Conservation (phyloP, 176 grass and related monocot genomes). For the Musa acuminata region DNA sequence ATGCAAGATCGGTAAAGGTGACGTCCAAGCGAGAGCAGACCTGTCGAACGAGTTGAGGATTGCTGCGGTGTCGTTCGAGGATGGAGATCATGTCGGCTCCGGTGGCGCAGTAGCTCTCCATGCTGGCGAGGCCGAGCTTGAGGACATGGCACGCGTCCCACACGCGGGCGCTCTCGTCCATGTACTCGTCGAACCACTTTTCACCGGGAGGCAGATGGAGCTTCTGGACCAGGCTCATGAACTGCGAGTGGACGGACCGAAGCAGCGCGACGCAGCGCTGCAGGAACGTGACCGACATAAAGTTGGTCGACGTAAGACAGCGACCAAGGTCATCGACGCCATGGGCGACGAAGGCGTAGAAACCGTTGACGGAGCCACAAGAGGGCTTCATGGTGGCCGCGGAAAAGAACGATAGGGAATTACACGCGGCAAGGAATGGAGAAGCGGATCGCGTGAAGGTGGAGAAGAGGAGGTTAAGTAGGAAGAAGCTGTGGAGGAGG, state of each 20-base stretch:
- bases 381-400: constrained; percentile 46
- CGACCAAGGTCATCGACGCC: constrained; percentile 66
- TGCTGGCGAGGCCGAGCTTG: constrained; percentile 42
- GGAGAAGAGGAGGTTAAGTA: too few species aligned
- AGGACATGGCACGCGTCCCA: constrained; percentile 64
- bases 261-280: constrained; percentile 55
- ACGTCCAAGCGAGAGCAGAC: constrained; percentile 5
- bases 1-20: too few species aligned
- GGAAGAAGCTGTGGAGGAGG: too few species aligned
- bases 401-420: too few species aligned
- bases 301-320: constrained; percentile 17
- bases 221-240: constrained; percentile 51
- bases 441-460: too few species aligned
- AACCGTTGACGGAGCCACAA: constrained; percentile 46
- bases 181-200: constrained; percentile 87
- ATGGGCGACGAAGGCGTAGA: constrained; percentile 68
- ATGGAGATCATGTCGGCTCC: constrained; percentile 35
- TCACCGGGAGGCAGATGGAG: constrained; percentile 72
- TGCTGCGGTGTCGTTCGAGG: constrained; percentile 19
- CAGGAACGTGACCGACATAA: constrained; percentile 62
- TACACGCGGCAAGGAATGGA: too few species aligned
- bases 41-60: constrained; percentile 44
- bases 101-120: constrained; percentile 54
- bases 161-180: constrained; percentile 77
- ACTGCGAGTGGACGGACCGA: constrained; percentile 45